phyloP scores from a whole-genome alignment of 2,329 filamentous ascomycete species.

The Karstenula rhodostoma region DNA sequence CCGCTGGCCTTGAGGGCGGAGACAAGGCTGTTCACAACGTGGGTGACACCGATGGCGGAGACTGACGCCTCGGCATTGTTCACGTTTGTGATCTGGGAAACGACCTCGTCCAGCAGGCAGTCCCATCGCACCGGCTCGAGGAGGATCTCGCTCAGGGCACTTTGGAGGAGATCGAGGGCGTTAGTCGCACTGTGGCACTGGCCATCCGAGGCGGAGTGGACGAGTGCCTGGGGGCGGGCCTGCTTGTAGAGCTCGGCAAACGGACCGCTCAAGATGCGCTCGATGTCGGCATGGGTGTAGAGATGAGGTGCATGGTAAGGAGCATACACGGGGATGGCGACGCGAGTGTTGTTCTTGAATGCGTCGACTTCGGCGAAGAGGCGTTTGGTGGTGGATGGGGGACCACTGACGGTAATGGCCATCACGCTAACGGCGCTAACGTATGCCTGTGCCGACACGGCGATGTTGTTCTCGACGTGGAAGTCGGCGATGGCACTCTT shows the following conservation, averaged over 20 bases:
- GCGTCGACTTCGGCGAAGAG: constrained; percentile 60
- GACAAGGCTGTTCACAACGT: constrained; percentile 63
- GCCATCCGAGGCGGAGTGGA: constrained; percentile 58
- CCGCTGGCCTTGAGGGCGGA: constrained; percentile 62
- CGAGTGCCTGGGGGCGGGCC: constrained; percentile 52
- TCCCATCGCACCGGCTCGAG: constrained; percentile 60
- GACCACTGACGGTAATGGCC: constrained; percentile 67
- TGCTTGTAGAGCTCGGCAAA: constrained; percentile 52
- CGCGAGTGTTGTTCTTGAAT: constrained; percentile 59
- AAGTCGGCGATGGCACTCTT: constrained; percentile 64
- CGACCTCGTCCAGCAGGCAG: constrained; percentile 56
- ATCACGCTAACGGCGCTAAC: constrained; percentile 67
- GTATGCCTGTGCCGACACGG: constrained; percentile 61
- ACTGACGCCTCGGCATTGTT: constrained; percentile 54
- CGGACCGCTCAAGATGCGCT: constrained; percentile 57
- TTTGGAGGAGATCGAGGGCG: constrained; percentile 56
- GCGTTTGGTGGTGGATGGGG: constrained; percentile 61
- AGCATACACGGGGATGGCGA: constrained; percentile 64
- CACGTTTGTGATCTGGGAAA: constrained; percentile 56
- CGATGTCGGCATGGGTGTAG: constrained; percentile 59
- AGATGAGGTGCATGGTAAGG: constrained; percentile 68
- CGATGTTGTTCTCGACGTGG: constrained; percentile 62
- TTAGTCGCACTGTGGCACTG: constrained; percentile 56
- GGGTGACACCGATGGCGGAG: constrained; percentile 60
- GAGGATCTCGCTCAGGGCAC: constrained; percentile 56